Conservation (phyloP, 352 stramenopile species). For the Globisporangium mamillatum region DNA sequence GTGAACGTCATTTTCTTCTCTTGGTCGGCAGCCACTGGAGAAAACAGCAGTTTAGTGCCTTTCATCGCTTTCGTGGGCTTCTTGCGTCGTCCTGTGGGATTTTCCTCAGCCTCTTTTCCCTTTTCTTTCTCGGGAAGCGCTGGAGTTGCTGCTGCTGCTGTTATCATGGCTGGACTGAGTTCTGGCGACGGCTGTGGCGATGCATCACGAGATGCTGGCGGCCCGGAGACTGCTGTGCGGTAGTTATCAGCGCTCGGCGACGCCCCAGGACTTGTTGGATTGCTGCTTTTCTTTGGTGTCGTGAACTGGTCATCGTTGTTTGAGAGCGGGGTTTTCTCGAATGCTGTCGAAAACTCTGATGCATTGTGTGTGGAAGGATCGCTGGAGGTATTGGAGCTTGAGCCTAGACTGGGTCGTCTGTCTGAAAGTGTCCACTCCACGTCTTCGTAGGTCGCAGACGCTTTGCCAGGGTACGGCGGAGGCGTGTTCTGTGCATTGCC, state of each 20-base stretch:
- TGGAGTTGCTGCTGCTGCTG: neutral
- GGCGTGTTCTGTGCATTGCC: neutral
- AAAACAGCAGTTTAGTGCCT: slow-evolving; percentile 43
- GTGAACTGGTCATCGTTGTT: neutral
- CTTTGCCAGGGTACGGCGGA: neutral
- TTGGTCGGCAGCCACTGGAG: slow-evolving; percentile 31
- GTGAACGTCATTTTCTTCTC: slow-evolving; percentile 18
- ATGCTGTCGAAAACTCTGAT: slow-evolving; percentile 2
- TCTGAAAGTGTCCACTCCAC: slow-evolving; percentile 7
- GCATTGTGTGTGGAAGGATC: neutral
- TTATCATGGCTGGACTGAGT: neutral
- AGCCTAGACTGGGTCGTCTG: slow-evolving; percentile 7
- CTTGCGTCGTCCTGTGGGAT: slow-evolving; percentile 11
- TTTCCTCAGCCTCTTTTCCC: neutral
- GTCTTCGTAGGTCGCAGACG: slow-evolving; percentile 15
- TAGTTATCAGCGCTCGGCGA: slow-evolving; percentile 6
- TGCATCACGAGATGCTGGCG: neutral
- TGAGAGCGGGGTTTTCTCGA: neutral
- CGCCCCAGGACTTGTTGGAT: neutral
- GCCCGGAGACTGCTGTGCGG: neutral
- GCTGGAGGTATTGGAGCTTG: slow-evolving; percentile 3
- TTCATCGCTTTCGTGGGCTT: slow-evolving; percentile 25
- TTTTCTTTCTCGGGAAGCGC: neutral
- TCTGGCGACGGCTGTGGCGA: slow-evolving; percentile 1
- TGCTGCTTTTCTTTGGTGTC: slow-evolving; percentile 5